Base-by-base conservation (phyloP, 163 green algal genomes). In the Volvox carteri region DNA sequence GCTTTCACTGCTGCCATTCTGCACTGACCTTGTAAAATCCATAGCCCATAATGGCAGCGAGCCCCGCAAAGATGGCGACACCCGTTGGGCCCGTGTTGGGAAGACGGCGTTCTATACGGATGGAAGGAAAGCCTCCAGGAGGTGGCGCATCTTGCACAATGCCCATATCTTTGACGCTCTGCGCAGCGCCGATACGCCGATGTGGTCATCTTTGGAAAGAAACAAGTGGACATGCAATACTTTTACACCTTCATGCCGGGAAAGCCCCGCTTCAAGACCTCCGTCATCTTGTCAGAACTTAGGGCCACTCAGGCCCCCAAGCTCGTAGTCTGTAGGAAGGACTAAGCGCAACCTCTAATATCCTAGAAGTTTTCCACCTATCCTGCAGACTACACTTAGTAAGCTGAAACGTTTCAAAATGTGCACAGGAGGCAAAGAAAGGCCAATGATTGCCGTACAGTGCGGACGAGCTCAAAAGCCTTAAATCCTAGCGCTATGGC, bases 121-220 rank as follows among this genome's bases (percentile, higher is more conserved):
- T 94, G 18, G 96, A 93, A 0, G 98, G 97, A 90, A 99, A 99
- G 11, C 98, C 98, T 46, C 98, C 98, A 33, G 97, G 97, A 1
- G 98, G 98, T 16, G 98, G 90, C 2, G 96, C 97, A 89, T 99
- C 98, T 93, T 99, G 97, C 14, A 98, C 87, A 6, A 98, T 92
- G 4, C 96, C 95, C 94, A 99, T 93, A 91, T 99, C 97, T 93
- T 99, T 99, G 21, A 99, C 95, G 83, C 95, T 98, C 96, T 98
- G 86, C 78, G 25, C 7, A 80, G 70, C 70, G 42, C 39, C 37
- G 70, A 54, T 58, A 58, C 8, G 60, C 28, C 60, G 23, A 72
- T 72, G 60, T 39, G 3, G 25, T 72, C 60, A 28, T n/a, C n/a
- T n/a, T 28, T 39, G 60, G 60, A 72, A 35, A 72, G 19, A 30